Evolutionary conservation across 345 rosid genomes (phyloP).

Genomic region (Populus ilicifolia): DNA sequence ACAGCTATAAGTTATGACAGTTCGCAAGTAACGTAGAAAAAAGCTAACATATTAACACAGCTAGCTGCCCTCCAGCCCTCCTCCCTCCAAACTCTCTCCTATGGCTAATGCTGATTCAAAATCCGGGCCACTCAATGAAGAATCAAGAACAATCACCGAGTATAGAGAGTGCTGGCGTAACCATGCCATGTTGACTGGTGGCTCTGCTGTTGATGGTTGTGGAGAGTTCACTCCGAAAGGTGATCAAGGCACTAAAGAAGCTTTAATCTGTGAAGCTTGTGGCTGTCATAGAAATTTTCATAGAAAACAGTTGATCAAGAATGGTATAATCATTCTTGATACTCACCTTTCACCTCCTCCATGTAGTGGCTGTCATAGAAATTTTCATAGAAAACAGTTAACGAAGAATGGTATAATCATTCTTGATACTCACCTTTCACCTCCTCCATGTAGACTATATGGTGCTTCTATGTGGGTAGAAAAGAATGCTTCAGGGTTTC

Average conservation of each 20-base stretch:
- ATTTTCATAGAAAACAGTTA: no score
- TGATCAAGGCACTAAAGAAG: constrained; percentile 39
- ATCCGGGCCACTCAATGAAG: background rate
- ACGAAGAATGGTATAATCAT: no score
- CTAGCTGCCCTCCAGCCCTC: background rate
- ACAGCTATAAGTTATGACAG: no score
- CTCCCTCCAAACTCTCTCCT: background rate
- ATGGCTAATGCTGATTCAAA: background rate
- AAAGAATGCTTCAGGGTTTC: no score
- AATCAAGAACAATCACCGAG: constrained; percentile 24
- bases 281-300: constrained; percentile 78
- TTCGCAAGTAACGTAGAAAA: background rate
- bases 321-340: background rate
- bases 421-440: no score
- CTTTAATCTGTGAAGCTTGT: constrained; percentile 66
- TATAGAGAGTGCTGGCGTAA: constrained; percentile 76
- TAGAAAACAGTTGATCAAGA: constrained; percentile 42
- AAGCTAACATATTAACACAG: background rate
- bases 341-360: background rate
- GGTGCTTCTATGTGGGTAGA: no score
- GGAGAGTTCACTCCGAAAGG: constrained; percentile 73
- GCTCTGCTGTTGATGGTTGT: constrained; percentile 77
- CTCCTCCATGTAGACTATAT: background rate
- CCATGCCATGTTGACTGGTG: constrained; percentile 72
- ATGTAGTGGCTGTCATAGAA: no score